Evolutionary conservation across 1,139 yeast species (phyloP), one percentile per base, ranked within the genome.

Genomic region (Lodderomyces pseudojiufengensis): DNA sequence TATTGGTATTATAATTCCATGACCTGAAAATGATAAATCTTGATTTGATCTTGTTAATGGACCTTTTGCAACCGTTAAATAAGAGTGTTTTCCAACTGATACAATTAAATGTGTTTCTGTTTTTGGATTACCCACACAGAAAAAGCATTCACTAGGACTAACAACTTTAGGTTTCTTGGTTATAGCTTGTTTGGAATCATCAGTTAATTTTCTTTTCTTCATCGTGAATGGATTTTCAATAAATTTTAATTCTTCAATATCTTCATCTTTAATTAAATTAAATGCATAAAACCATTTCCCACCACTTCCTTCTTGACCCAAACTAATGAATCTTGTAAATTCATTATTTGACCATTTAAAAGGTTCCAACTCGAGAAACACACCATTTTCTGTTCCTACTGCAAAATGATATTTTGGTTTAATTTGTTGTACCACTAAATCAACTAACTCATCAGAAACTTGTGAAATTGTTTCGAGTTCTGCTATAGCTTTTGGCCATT

Each of bases 1-100:
- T 15, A 90, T 74, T 0, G 97, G 95, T n/a, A 87, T 78, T 7
- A 88, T 70, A 31, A 90, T 65, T 10, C 86, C 84, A 62, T 90
- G 97, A 0, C 95, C 95, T 0, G 95, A 76, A 51, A 85, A 80
- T 8, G 69, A 65, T 51, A 73, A 54, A 15, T 48, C 46, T 37
- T 57, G 54, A 40, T 54, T 55, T 2, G 81, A 72, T 28, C 71
- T 59, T 1, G 87, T 74, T 21, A 90, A 59, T 0, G 97, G 97
- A 0, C 97, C 97, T 51, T 85, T 87, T 0, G 96, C 95, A 11
- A 82, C 69, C 0, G 97, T 84, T 42, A 88, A 39, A 52, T 87
- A 90, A 1, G 79, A 61, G 28, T 68, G 64, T 8, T 72, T 70
- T 0, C 86, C 92, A 38, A 90, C 81, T 0, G 94, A 76, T 1